Evolutionary conservation across 2,329 filamentous ascomycete genomes (phyloP).

Genomic region (Dichotomopilus funicola): DNA sequence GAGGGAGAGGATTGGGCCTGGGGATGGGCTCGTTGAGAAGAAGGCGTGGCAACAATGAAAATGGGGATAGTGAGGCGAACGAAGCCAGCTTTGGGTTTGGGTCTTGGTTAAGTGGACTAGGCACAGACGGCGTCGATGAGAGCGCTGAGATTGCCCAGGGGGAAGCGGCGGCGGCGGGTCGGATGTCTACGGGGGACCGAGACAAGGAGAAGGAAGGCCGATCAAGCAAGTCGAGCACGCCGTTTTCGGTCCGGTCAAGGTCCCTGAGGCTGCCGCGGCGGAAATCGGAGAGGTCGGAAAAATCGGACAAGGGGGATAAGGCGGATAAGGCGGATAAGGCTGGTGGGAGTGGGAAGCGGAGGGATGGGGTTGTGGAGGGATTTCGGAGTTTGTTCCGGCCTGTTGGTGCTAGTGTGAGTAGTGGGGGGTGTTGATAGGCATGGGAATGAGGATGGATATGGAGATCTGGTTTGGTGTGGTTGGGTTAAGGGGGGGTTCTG

Average conservation of each 20-base stretch:
- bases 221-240: too few relatives aligned
- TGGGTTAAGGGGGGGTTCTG: too few relatives aligned
- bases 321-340: conserved; percentile 29
- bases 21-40: not conserved
- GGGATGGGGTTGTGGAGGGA: conserved; percentile 34
- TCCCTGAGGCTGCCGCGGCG: conserved; percentile 27
- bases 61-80: too few relatives aligned
- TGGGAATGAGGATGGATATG: not conserved
- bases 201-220: conserved; percentile 5
- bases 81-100: too few relatives aligned
- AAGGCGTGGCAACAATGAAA: too few relatives aligned
- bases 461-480: too few relatives aligned
- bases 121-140: too few relatives aligned
- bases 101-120: too few relatives aligned
- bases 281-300: not conserved
- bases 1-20: not conserved
- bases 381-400: conserved; percentile 42
- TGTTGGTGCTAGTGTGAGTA: not conserved
- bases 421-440: not conserved
- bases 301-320: conserved; percentile 7
- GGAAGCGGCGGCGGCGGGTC: too few relatives aligned
- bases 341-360: conserved; percentile 31
- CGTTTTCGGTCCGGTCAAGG: conserved; percentile 3
- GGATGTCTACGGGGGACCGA: too few relatives aligned
- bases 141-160: too few relatives aligned